These are phyloP conservation scores for Heliamphora pulchella DNA, from an alignment of 179 eudicot species.

Conservation along the genomic window DNA sequence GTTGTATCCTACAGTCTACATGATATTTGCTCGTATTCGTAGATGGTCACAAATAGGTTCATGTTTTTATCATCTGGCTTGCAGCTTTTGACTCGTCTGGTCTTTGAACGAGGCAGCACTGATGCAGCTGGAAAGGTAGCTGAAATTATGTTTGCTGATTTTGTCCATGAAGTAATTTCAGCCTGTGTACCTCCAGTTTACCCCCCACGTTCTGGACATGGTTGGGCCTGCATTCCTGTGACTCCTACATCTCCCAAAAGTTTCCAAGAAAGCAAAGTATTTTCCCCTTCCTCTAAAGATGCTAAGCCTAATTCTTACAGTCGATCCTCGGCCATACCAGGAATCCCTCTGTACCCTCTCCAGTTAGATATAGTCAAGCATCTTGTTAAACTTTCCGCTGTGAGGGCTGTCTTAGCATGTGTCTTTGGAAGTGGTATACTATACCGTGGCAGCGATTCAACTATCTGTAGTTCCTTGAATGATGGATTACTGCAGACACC, in stretches of 20 bases:
- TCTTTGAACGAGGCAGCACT: conserved; percentile 89
- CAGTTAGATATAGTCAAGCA: conserved; percentile 87
- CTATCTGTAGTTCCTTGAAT: conserved; percentile 52
- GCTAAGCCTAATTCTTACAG: conserved; percentile 50
- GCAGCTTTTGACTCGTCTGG: conserved; percentile 97
- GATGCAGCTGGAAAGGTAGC: conserved; percentile 98
- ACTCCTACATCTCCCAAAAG: conserved; percentile 47
- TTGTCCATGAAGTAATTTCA: conserved; percentile 96
- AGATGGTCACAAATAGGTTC: not conserved
- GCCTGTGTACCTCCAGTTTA: conserved; percentile 98
- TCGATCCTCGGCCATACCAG: conserved; percentile 51
- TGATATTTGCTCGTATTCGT: not conserved
- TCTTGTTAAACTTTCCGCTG: conserved; percentile 88
- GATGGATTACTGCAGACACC: conserved; percentile 55
- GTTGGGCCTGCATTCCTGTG: conserved; percentile 97
- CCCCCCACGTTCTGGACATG: conserved; percentile 91
- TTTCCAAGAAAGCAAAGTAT: conserved; percentile 35
- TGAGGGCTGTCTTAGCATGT: conserved; percentile 91
- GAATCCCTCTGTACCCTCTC: conserved; percentile 77
- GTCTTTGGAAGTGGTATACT: conserved; percentile 92
- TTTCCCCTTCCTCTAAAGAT: conserved; percentile 56
- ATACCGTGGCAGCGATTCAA: conserved; percentile 60
- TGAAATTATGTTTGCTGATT: conserved; percentile 92
- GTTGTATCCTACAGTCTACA: not conserved
- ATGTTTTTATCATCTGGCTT: conserved; percentile 12